Base-by-base conservation (phyloP, 1,139 yeast species). In the Hemisphaericaspora xylofermentans region DNA sequence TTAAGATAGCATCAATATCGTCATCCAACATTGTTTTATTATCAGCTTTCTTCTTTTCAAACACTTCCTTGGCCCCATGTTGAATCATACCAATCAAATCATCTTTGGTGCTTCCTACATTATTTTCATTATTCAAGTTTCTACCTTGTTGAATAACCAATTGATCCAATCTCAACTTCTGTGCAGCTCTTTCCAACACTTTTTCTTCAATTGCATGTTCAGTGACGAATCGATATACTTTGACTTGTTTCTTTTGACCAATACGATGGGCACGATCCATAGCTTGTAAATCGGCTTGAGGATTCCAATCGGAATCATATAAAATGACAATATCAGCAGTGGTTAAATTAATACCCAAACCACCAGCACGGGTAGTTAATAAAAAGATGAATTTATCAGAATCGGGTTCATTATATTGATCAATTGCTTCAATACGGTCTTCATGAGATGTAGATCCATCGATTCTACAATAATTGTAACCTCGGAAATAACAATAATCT, bases 251-350 rank as follows among this genome's bases (percentile, higher is more conserved):
- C 61, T 88, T 91, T 61, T 93, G 98, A 9, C 98, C 98, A 58
- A 93, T 93, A 68, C 98, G 82, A 62, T 93, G 98, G 0, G 98
- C 98, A 59, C 98, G 78, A 62, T 93, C 98, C 98, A 93, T 93
- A 1, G 98, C 98, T 64, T 93, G 98, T 54, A 93, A 72, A 73
- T 93, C 98, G 0, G 98, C 98, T 60, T 93, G 98, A 1, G 98
- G 98, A 57, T 93, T 93, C 98, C 98, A 93, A 64, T 93, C 98
- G 1, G 96, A 88, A 62, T 93, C 98, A 57, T 82, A 93, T 28
- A 93, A 66, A 7, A 93, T 78, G 42, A 93, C 98, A 43, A 84
- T 80, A 63, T 93, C 97, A 1, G 98, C 98, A 24, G 88, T 78
- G 0, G 97, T 91, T 57, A 93, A 74, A 57, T 93, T 93, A 56